Evolutionary conservation across 148 eudicot species (phyloP).

Genomic region (Fallopia convolvulus): DNA sequence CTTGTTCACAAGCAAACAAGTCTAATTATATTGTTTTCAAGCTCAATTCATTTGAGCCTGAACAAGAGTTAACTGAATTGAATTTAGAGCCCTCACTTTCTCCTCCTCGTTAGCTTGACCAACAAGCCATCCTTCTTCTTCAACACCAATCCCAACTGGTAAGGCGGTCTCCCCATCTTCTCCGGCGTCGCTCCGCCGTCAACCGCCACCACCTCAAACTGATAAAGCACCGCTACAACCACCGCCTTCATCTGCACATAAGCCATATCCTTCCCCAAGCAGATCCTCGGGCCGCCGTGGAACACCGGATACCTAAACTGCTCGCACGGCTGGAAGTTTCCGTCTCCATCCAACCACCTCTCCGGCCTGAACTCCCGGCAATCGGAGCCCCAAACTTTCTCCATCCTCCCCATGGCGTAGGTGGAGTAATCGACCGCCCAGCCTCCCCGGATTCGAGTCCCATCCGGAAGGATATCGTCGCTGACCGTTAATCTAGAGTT

Average conservation of each 20-base stretch:
- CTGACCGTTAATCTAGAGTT: slow-evolving; percentile 39
- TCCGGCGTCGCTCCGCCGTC: slow-evolving; percentile 16
- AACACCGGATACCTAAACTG: slow-evolving; percentile 31
- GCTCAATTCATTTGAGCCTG: no score
- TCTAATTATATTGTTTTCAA: no score
- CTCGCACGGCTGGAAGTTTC: background rate
- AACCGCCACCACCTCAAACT: slow-evolving; percentile 29
- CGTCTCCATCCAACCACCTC: slow-evolving; percentile 36
- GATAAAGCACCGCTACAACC: slow-evolving; percentile 27
- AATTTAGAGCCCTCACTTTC: no score
- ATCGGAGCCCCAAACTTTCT: slow-evolving; percentile 64
- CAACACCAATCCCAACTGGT: slow-evolving; percentile 22
- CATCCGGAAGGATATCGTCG: slow-evolving; percentile 47
- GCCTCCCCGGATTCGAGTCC: slow-evolving; percentile 36
- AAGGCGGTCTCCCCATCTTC: background rate
- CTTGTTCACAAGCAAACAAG: no score
- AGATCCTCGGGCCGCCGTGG: slow-evolving; percentile 37
- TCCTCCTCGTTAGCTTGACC: slow-evolving; percentile 19
- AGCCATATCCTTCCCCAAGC: slow-evolving; percentile 47
- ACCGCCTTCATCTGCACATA: slow-evolving; percentile 39
- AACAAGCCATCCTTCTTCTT: slow-evolving; percentile 33
- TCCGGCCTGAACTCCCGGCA: slow-evolving; percentile 60
- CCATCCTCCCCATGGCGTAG: slow-evolving; percentile 73
- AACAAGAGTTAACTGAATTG: no score
- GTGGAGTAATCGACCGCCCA: slow-evolving; percentile 40